Base-by-base conservation (phyloP, 768 basidiomycete species). In the Gelatoporia subvermispora region DNA sequence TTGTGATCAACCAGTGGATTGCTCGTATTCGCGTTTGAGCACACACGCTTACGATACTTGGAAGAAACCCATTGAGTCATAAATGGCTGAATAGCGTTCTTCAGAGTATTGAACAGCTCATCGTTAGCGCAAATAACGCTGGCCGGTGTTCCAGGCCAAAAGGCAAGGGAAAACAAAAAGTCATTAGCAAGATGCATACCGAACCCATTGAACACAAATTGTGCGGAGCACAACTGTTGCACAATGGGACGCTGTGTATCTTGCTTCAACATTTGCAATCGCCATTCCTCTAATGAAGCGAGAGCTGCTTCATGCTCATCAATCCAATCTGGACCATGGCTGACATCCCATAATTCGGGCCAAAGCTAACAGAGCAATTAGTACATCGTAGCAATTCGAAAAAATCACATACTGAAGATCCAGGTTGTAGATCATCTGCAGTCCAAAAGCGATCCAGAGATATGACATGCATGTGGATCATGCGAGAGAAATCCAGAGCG, bases 311-410 rank as follows among this genome's bases (percentile, higher is more conserved):
- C 8, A 4, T 16, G 13, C 20, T 45, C 43, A 21, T 45, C 23
- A 5, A 45, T 45, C 43, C 43, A 45, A 22, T 45, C 43, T 7
- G 43, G 43, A 5, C 43, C 43, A 31, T 45, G 43, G 13, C 22
- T 13, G 8, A 5, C 5, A 35, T 31, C 18, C 43, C 43, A 45
- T 5, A 45, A n/a, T 11, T 4, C 8, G 5, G 23, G 13, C 43
- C 43, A 45, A 31, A 31, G 25, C 43, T 45, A 22, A 5, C 7
- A 35, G 18, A 8, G 10, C 8, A 9, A 23, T 5, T n/a, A 31
- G 16, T 13, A 5, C 18, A 15, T 8, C 18, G 7, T 13, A 28
- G 24, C 24, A 9, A 10, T 15, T 8, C 5, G 31, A 9, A 16
- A 22, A 20, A 8, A 11, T 8, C 8, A 5, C 22, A 11, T 20